A percentile compares a stretch with the other conserved stretches of the same genome.
These are phyloP conservation scores for Scutellaria baicalensis DNA, from an alignment of 257 asterid species.

Conservation along the genomic window DNA sequence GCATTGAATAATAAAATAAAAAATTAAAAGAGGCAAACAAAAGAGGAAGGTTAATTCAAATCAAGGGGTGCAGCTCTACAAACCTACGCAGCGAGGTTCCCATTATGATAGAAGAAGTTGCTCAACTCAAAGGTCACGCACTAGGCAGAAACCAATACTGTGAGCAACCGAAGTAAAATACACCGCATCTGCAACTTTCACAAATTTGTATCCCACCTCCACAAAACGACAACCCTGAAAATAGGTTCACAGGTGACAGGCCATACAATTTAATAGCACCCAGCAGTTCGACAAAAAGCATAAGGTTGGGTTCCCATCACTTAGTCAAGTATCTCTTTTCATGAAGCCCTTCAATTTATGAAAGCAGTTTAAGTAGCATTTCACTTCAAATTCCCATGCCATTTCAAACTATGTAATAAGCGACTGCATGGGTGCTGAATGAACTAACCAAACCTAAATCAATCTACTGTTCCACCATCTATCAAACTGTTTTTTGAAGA, in stretches of 20 bases:
- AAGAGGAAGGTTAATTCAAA: neutral
- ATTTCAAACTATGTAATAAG: neutral
- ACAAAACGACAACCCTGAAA: conserved; percentile 32
- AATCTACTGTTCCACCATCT: conserved; percentile 3
- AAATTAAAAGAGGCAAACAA: conserved; percentile 1
- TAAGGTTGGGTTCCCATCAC: conserved; percentile 2
- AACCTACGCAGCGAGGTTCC: conserved; percentile 87
- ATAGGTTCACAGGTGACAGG: neutral
- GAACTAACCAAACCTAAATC: conserved; percentile 6
- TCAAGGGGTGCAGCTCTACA: neutral
- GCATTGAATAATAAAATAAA: conserved; percentile 20
- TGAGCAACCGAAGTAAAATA: conserved; percentile 37
- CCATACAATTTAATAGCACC: neutral
- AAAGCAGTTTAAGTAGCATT: neutral
- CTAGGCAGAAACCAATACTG: conserved; percentile 45
- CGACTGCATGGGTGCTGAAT: neutral
- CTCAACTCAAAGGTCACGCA: conserved; percentile 50
- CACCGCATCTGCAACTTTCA: conserved; percentile 30
- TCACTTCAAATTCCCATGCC: neutral
- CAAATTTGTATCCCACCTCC: conserved; percentile 19
- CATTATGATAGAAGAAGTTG: conserved; percentile 48
- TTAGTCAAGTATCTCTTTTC: neutral
- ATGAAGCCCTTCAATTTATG: neutral
- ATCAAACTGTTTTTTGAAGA: neutral
- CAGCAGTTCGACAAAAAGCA: neutral